Evolutionary conservation across 345 rosid genomes (phyloP), one percentile per base, ranked within the genome.

Genomic region (Streptanthus diversifolius): DNA sequence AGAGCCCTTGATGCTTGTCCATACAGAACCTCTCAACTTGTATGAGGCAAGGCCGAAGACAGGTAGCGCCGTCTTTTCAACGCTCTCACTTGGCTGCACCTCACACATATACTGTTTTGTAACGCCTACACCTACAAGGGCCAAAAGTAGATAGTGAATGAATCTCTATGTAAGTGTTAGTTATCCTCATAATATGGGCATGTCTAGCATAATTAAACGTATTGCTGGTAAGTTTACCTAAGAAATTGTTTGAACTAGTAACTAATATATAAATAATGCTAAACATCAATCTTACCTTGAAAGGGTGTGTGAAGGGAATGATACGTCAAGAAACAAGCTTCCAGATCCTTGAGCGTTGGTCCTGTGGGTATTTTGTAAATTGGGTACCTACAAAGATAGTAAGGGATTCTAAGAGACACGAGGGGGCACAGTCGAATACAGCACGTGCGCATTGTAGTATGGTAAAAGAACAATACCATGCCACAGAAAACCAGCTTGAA

Each of bases 361-460:
- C 99, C 96, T 65, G 86, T 87, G 33, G 97, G 99, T 77, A 91
- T 95, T 77, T 96, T 83, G 75, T 95, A 95, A 47, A 91, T 91
- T 36, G 97, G 99, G 79, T 89, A 95, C 93, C 91, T 83, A 37
- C 60, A 82, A 48, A 58, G 57, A 57, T 17, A 65, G 57, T 15
- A 57, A 40, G n/a, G 18, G 55, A 21, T n/a, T 49, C 19, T 77
- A 8, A 63, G 49, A 63, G 24, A 36, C 14, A 45, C 4, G 8
- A 70, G 29, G 7, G 11, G 59, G 8, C 13, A 39, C 37, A 6
- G 43, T 10, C 45, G 68, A 37, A 49, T 11, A 51, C 59, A 74
- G 21, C 8, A 21, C 4, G 13, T 39, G 39, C 5, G 1, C 18
- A 48, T 29, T 21, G 45, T 41, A 57, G 1, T 14, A 48, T 29